Base-by-base conservation (phyloP, 2,329 filamentous ascomycete species). In the Cryphonectria radicalis region DNA sequence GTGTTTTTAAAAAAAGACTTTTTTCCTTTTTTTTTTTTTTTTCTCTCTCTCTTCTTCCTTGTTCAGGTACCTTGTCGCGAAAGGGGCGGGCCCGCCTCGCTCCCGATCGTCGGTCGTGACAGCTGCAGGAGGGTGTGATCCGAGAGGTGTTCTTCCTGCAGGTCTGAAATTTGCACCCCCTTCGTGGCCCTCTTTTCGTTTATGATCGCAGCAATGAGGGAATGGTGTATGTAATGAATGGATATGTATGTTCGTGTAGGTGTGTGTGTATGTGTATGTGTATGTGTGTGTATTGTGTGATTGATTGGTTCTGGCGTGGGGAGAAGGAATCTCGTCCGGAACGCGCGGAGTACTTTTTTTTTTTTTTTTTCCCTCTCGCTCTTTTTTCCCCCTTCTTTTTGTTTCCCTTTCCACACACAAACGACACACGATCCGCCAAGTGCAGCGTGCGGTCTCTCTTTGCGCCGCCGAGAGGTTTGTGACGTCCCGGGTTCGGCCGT, bases 71-170 rank as follows among this genome's bases (percentile, higher is more conserved):
- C 43, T 53, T 17, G 43, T 13, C 28, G 40, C 50, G 25, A 59
- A 14, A 11, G 46, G 43, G 7, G 55, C n/a, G 28, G 25, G 55
- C 55, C 55, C 55, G 43, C 43, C 64, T 50, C 46, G 46, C 46
- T 50, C 50, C 53, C 65, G 65, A 59, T 59, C 22, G 65, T 66
- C 64, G 65, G 65, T 43, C 32, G 53, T 59, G 65, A 67, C 35
- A 59, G 22, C 64, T 66, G 64, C 64, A 55, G 46, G 64, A 37
- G 32, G 59, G 59, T 67, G 50, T 35, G 35, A 57, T 67, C 35
- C 50, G 65, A 25, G 25, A 13, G 25, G 32, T 57, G 63, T 35
- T 25, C 46, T 50, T 19, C 50, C 19, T 53, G 63, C 28, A 37
- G 42, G 35, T 37, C 50, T 67, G 65, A 55, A 46, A 37, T 13